Base-by-base conservation (phyloP, 306 rosid species). In the Elaeagnus macrophylla region DNA sequence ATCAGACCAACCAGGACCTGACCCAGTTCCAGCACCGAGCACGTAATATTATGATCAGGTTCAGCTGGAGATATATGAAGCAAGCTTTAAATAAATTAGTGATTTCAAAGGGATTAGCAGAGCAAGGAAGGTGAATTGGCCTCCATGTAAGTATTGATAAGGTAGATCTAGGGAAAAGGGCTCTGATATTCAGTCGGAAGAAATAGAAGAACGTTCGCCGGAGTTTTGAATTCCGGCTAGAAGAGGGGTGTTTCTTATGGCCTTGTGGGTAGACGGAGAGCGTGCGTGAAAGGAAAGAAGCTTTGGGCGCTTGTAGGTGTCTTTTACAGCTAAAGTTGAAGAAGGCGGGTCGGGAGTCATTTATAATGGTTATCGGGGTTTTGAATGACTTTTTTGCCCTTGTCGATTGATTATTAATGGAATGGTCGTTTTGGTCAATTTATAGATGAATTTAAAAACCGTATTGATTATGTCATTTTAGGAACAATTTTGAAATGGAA, bases 1-100 rank as follows among this genome's bases (percentile, higher is more conserved):
- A 86, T 87, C 95, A 91, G 67, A 70, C 79, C 78, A 77, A 75
- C 62, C 43, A 71, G 60, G 40, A 52, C 71, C 12, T 57, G 57
- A 55, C 73, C 85, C 78, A 72, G 75, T 77, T 57, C 77, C 54
- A 67, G 56, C 17, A 20, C 32, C 32, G 32, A 25, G 32, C 32
- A 2, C 32, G 32, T 3, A 25, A 25, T 2, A 25, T 20, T 25
- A 5, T 25, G 32, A 2, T 25, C 32, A 25, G 32, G 32, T 25
- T 25, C 32, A 25, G 32, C 32, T 25, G 32, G 32, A 25, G 32
- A 25, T 25, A 25, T 25, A 25, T 5, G 32, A 25, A 25, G 32
- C 4, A 25, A 25, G 32, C 32, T 25, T 25, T 25, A 25, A 5
- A 25, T 3, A 25, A 25, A 25, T 25, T 25, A 25, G 4, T 25